Base-by-base conservation (phyloP, 768 basidiomycete genomes). In the Kwoniella europaea region DNA sequence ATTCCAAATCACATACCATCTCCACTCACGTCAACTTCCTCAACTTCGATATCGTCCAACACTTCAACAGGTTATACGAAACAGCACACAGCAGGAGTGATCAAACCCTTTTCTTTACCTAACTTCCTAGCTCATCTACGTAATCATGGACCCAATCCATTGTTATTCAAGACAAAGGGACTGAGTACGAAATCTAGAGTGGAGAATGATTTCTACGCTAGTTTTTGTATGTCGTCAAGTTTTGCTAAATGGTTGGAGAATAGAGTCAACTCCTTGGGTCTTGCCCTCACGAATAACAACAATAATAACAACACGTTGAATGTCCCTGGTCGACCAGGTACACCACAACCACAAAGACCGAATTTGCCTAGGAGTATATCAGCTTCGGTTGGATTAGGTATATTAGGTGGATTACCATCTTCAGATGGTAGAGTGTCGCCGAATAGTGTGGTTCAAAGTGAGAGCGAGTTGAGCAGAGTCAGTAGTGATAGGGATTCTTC, bases 81-180 rank as follows among this genome's bases (percentile, higher is more conserved):
- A 35, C 60, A 24, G 1, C 65, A 65, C 35, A 57, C 63, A 10
- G 56, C 65, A 10, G 65, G 65, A 22, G 65, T 46, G 10, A 74
- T 83, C 73, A 78, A 77, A 68, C 81, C 82, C 4, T 83, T 82
- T 71, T 81, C 79, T 1, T 64, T 83, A 22, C 79, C 82, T 15
- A 69, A 74, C 12, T 83, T 83, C 71, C 69, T 83, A 3, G 64
- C 74, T 4, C 82, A 83, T 68, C 68, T 82, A 18, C 74, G 75
- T 52, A 79, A 76, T 15, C 68, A 74, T 44, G 82, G 81, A 13
- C 82, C 82, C 1, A 83, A 83, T 63, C 82, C 82, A 10, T 65
- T 83, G 2, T 54, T 68, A 12, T 83, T 83, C 68, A 66, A 74
- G 42, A 75, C 77, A 2, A 80, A 82, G 67, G 81, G 82, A 16